phyloP scores from a whole-genome alignment of 2,329 filamentous ascomycete species.

The Fusarium hainanense region DNA sequence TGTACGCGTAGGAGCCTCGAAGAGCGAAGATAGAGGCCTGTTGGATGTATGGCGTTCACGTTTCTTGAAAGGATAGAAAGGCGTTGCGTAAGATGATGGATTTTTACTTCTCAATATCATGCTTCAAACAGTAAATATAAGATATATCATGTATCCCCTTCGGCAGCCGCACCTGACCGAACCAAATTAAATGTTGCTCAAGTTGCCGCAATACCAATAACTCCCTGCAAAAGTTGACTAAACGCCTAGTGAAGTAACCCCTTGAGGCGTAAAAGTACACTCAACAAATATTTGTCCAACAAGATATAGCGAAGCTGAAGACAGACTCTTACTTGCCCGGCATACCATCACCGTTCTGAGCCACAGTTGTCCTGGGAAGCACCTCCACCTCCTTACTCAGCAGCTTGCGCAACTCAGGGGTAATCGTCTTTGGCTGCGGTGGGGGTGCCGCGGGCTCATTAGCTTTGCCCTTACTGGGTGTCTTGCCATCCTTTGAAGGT shows the following conservation, averaged over 20 bases:
- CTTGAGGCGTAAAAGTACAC: constrained; percentile 30
- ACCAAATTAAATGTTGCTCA: not conserved
- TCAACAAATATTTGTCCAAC: not conserved
- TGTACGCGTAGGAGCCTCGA: not conserved
- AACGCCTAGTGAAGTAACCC: not conserved
- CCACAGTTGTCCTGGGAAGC: constrained; percentile 53
- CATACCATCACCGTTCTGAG: constrained; percentile 53
- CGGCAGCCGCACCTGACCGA: not conserved
- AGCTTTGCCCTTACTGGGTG: constrained; percentile 52
- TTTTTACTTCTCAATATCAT: constrained; percentile 12
- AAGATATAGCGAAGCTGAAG: not conserved
- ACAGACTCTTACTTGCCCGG: constrained; percentile 41
- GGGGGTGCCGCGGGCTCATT: constrained; percentile 49
- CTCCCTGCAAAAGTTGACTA: constrained; percentile 26
- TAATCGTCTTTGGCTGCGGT: constrained; percentile 61
- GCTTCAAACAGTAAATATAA: not conserved
- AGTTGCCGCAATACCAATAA: constrained; percentile 14
- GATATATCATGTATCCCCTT: constrained; percentile 3
- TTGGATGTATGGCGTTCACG: constrained; percentile 29
- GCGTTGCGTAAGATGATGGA: constrained; percentile 39
- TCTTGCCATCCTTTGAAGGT: constrained; percentile 29
- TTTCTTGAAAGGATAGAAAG: constrained; percentile 38
- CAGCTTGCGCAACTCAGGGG: constrained; percentile 66
- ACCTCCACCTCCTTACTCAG: constrained; percentile 62
- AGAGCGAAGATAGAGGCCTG: not conserved